Evolutionary conservation across 129 eudicot genomes (phyloP).

Genomic region (Saposhnikovia divaricata): DNA sequence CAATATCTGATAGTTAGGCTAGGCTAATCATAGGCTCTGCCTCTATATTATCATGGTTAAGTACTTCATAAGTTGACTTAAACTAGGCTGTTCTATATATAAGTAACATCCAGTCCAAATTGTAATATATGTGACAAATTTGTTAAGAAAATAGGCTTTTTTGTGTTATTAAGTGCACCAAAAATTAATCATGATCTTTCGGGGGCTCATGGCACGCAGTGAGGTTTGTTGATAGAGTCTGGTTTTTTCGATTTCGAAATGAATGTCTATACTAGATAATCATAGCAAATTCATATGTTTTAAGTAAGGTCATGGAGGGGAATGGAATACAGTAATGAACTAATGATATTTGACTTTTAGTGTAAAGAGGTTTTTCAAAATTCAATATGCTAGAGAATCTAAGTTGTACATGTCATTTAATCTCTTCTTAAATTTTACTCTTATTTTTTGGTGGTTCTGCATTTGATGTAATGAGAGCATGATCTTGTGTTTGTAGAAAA

Average conservation of each 20-base stretch:
- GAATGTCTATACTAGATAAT: neutral
- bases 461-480: neutral
- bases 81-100: neutral
- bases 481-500: slow-evolving; percentile 35
- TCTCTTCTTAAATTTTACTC: no score
- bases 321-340: neutral
- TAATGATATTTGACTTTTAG: neutral
- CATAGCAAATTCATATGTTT: no score
- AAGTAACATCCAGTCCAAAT: neutral
- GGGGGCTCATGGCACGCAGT: neutral
- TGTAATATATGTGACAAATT: neutral
- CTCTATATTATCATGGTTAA: neutral
- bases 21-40: neutral
- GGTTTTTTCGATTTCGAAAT: neutral
- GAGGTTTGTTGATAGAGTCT: neutral
- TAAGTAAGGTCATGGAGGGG: neutral
- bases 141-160: neutral
- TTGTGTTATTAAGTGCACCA: neutral
- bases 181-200: neutral
- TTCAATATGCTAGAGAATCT: neutral
- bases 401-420: no score
- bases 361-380: neutral
- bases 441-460: neutral
- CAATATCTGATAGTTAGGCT: neutral
- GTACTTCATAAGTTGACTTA: neutral